phyloP scores from a whole-genome alignment of 2,329 filamentous ascomycete species.

The Pestalotiopsis sp. region DNA sequence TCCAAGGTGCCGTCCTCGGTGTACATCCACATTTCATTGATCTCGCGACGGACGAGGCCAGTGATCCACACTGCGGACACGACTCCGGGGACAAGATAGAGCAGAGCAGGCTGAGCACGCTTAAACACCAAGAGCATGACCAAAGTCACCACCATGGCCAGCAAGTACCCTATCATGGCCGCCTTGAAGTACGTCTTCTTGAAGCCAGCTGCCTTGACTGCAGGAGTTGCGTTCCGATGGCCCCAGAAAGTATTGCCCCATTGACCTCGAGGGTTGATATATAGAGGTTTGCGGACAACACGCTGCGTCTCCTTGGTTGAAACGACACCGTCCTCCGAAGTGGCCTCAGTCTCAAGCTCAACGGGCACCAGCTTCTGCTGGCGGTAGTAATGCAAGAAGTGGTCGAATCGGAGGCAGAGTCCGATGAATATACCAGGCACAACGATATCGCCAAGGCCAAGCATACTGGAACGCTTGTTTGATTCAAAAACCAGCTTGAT shows the following conservation, averaged over 20 bases:
- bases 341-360: slow-evolving; percentile 33
- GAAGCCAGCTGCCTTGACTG: slow-evolving; percentile 57
- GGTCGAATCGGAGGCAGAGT: slow-evolving; percentile 86
- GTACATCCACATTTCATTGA: slow-evolving; percentile 78
- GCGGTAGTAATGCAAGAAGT: slow-evolving; percentile 79
- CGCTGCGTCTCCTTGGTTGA: slow-evolving; percentile 40
- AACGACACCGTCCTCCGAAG: slow-evolving; percentile 34
- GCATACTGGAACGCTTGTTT: slow-evolving; percentile 74
- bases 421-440: slow-evolving; percentile 90
- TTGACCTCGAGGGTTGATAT: slow-evolving; percentile 64
- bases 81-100: slow-evolving; percentile 91
- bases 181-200: slow-evolving; percentile 85
- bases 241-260: slow-evolving; percentile 91
- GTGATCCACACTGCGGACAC: slow-evolving; percentile 75
- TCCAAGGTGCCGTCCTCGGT: slow-evolving; percentile 71
- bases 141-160: slow-evolving; percentile 78
- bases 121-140: slow-evolving; percentile 75
- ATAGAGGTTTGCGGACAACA: slow-evolving; percentile 53
- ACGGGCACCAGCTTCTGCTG: slow-evolving; percentile 57
- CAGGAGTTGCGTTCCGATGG: slow-evolving; percentile 33
- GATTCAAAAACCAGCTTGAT: slow-evolving; percentile 83
- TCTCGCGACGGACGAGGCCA: slow-evolving; percentile 70
- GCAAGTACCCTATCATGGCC: slow-evolving; percentile 73
- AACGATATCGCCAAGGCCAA: slow-evolving; percentile 93
- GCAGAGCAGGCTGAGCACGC: slow-evolving; percentile 84